A percentile compares a stretch with the other conserved stretches of the same genome.
Conservation (phyloP, 2,329 filamentous ascomycete species). For the Talaromyces sp. region DNA sequence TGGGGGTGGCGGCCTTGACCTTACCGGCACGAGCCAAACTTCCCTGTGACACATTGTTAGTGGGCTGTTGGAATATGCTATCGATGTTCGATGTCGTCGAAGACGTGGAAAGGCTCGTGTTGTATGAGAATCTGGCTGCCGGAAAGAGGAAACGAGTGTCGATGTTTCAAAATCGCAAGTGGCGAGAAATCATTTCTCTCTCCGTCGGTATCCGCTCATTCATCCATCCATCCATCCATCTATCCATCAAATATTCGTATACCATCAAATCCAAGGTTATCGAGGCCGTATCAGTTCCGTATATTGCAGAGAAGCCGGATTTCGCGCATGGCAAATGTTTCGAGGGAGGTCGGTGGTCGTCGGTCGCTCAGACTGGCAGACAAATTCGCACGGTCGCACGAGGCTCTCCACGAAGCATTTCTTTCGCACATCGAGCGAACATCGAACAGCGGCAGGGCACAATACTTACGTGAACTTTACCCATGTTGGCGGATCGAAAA, state of each 20-base stretch:
- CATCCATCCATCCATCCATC: not conserved
- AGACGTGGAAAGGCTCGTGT: not conserved
- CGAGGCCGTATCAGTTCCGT: not conserved
- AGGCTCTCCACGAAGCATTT: not conserved
- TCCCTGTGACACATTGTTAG: conserved; percentile 16
- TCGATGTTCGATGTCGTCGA: not conserved
- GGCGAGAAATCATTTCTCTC: not conserved
- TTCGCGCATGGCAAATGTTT: not conserved
- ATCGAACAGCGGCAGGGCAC: not conserved
- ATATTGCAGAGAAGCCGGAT: not conserved
- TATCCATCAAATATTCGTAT: not conserved
- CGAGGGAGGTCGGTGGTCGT: not conserved
- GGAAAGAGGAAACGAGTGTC: not conserved
- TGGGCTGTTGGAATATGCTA: not conserved
- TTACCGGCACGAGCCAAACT: conserved; percentile 81
- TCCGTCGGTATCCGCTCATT: not conserved
- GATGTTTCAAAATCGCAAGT: not conserved
- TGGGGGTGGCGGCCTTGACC: conserved; percentile 89
- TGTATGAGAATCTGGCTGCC: conserved; percentile 68
- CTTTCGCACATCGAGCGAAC: not conserved
- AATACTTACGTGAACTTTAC: conserved; percentile 15
- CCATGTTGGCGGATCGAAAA: conserved; percentile 9
- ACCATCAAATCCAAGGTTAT: not conserved
- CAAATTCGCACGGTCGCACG: not conserved
- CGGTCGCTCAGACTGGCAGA: not conserved